These are phyloP conservation scores for Boeremia exigua DNA, from an alignment of 2,329 filamentous ascomycete species.

Conservation along the genomic window DNA sequence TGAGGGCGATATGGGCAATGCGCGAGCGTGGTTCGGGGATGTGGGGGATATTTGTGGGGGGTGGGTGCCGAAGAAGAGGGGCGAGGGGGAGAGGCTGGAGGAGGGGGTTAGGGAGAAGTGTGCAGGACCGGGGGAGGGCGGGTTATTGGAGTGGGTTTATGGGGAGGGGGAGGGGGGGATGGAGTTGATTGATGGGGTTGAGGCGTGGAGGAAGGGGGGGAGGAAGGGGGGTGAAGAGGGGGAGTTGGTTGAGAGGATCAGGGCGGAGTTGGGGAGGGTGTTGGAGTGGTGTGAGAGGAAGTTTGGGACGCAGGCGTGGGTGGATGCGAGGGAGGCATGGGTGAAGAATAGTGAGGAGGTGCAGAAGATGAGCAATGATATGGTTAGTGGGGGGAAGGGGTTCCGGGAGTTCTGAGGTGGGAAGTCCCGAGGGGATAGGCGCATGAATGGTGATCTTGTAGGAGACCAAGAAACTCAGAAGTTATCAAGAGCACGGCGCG, in stretches of 20 bases:
- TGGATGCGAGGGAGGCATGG: constrained; percentile 55
- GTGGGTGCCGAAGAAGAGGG: constrained; percentile 31
- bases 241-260: constrained; percentile 40
- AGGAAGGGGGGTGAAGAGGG: constrained; percentile 22
- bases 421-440: not conserved
- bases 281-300: constrained; percentile 53
- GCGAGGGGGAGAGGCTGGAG: constrained; percentile 23
- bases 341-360: constrained; percentile 50
- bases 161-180: constrained; percentile 4
- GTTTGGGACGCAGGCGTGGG: constrained; percentile 52
- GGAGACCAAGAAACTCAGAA: not conserved
- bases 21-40: constrained; percentile 57
- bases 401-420: constrained; percentile 53
- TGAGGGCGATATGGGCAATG: constrained; percentile 59
- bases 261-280: constrained; percentile 50
- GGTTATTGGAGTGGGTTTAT: constrained; percentile 3
- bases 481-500: not conserved
- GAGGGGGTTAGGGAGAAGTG: constrained; percentile 7
- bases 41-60: constrained; percentile 48
- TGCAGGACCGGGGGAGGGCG: constrained; percentile 4
- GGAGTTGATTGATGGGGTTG: constrained; percentile 40
- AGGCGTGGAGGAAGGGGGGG: constrained; percentile 48
- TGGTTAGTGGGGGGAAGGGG: constrained; percentile 54
- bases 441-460: not conserved
- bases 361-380: constrained; percentile 50